Conservation (phyloP, 208 protist genomes). For the Leishmania gerbilli region DNA sequence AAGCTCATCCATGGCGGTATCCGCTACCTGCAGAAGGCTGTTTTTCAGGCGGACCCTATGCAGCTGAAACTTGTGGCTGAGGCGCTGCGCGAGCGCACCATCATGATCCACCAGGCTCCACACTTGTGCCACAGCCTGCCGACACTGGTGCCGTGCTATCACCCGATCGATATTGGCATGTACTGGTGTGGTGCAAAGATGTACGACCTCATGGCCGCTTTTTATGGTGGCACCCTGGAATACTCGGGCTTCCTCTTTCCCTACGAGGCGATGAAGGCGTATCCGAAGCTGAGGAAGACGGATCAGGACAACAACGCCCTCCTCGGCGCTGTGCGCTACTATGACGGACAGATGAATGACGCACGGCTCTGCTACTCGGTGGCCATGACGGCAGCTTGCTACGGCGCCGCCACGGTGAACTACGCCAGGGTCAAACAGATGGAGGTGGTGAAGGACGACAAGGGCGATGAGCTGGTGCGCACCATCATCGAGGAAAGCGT, state of each 20-base stretch:
- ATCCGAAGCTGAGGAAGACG: slow-evolving; percentile 70
- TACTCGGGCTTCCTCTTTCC: slow-evolving; percentile 84
- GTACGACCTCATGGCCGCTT: slow-evolving; percentile 90
- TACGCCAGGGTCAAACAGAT: slow-evolving; percentile 84
- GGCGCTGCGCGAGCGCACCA: slow-evolving; percentile 91
- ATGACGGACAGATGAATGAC: slow-evolving; percentile 97
- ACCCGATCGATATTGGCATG: slow-evolving; percentile 76
- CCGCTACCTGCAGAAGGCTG: slow-evolving; percentile 95
- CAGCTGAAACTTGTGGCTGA: slow-evolving; percentile 93
- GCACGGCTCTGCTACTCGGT: slow-evolving; percentile 94
- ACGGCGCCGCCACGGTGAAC: slow-evolving; percentile 94
- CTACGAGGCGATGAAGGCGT: slow-evolving; percentile 76
- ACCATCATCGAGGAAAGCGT: slow-evolving; percentile 78
- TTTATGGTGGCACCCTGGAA: slow-evolving; percentile 74
- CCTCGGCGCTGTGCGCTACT: slow-evolving; percentile 92
- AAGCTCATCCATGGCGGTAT: slow-evolving; percentile 98
- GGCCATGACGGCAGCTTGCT: slow-evolving; percentile 92
- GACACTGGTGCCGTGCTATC: slow-evolving; percentile 94
- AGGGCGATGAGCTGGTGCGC: slow-evolving; percentile 62
- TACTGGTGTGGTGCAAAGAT: slow-evolving; percentile 89
- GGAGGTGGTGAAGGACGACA: slow-evolving; percentile 47
- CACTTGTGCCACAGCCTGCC: slow-evolving; percentile 91
- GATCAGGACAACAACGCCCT: slow-evolving; percentile 66
- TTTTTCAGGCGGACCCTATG: slow-evolving; percentile 80
- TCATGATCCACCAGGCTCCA: slow-evolving; percentile 94